Evolutionary conservation across 2,329 filamentous ascomycete genomes (phyloP).

Genomic region (Paecilomyces fulvus): DNA sequence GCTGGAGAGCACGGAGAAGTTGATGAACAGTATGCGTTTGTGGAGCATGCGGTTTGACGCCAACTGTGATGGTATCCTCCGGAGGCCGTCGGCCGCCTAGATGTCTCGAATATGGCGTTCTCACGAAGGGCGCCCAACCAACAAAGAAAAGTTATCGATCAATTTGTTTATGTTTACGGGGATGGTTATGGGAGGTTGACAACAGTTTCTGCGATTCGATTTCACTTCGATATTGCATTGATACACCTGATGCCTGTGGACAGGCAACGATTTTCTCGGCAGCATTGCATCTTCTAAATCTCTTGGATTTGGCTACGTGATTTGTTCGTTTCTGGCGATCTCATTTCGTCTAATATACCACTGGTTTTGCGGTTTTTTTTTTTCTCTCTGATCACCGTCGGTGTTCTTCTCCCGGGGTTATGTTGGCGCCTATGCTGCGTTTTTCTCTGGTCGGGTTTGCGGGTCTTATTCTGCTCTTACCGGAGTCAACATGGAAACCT

Average conservation of each 20-base stretch:
- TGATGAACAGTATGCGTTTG: slow-evolving; percentile 79
- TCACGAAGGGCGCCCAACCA: not conserved
- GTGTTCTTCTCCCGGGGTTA: not conserved
- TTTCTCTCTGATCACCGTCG: not conserved
- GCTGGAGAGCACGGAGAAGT: slow-evolving; percentile 78
- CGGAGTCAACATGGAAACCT: not conserved
- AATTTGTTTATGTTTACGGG: not conserved
- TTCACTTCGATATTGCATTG: not conserved
- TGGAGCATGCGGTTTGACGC: slow-evolving; percentile 94
- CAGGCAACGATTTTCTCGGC: not conserved
- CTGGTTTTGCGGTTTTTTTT: not conserved
- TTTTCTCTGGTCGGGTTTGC: not conserved
- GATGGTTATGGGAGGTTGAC: not conserved
- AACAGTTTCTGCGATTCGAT: not conserved
- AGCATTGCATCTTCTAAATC: not conserved
- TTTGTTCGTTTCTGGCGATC: not conserved
- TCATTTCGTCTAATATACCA: not conserved
- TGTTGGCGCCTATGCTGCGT: not conserved
- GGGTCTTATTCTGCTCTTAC: not conserved
- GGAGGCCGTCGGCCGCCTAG: slow-evolving; percentile 38
- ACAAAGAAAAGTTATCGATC: not conserved
- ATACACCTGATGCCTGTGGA: not conserved
- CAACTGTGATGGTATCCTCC: slow-evolving; percentile 86
- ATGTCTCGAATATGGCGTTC: not conserved
- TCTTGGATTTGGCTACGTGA: not conserved